Conservation (phyloP, 2,329 filamentous ascomycete species). For the Sporothrix luriei region DNA sequence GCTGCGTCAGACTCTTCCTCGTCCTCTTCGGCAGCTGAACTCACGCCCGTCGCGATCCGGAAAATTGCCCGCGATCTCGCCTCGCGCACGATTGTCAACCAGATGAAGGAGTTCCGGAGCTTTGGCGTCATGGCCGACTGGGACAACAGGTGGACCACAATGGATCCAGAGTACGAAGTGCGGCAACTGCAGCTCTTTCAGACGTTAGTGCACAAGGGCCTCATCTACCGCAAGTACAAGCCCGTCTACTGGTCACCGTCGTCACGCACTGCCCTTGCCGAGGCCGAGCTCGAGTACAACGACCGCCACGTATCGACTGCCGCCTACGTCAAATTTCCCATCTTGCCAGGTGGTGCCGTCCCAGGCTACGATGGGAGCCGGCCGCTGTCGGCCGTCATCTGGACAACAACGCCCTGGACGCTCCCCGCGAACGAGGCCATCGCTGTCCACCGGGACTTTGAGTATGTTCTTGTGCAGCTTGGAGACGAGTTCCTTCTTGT, state of each 20-base stretch:
- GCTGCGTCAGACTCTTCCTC: conserved; percentile 36
- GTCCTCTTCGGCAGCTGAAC: conserved; percentile 38
- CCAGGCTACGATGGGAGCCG: conserved; percentile 35
- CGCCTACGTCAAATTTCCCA: conserved; percentile 78
- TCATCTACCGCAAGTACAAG: conserved; percentile 78
- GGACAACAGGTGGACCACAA: conserved; percentile 75
- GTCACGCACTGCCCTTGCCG: conserved; percentile 75
- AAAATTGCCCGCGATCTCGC: conserved; percentile 67
- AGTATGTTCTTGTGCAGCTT: conserved; percentile 69
- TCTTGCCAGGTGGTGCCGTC: conserved; percentile 48
- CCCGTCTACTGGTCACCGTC: conserved; percentile 87
- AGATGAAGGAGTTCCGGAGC: conserved; percentile 72
- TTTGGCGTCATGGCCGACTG: conserved; percentile 83
- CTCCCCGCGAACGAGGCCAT: conserved; percentile 90
- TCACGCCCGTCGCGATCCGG: conserved; percentile 62
- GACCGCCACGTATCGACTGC: conserved; percentile 71
- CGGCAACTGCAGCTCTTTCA: conserved; percentile 75
- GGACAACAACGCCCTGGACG: conserved; percentile 99
- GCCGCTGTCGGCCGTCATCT: conserved; percentile 78
- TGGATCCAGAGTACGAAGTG: conserved; percentile 75
- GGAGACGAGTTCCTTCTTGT: conserved; percentile 66
- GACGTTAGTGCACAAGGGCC: conserved; percentile 69
- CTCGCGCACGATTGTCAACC: conserved; percentile 66
- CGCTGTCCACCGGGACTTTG: conserved; percentile 72
- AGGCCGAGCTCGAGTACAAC: conserved; percentile 82